Percentiles rank a stretch among this genome's conserved stretches.
Conservation (phyloP, 345 rosid genomes). For the Rubroshorea leprosula region DNA sequence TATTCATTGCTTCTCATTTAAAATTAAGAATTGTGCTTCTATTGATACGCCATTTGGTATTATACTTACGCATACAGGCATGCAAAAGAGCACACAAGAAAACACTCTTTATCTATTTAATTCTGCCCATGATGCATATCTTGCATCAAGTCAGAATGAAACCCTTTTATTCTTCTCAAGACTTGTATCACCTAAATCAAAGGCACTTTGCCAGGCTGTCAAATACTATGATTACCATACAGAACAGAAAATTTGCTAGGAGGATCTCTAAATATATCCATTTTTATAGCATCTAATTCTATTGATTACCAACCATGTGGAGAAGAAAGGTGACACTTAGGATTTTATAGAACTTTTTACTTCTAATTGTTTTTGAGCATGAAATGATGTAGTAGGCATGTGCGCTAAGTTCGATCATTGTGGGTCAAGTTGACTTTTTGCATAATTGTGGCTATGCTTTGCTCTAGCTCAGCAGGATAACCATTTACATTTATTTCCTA, state of each 20-base stretch:
- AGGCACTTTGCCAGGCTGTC: too few species aligned
- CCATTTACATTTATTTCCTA: neutral
- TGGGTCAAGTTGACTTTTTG: neutral
- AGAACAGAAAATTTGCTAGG: neutral
- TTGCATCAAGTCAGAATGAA: too few species aligned
- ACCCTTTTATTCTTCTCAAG: too few species aligned
- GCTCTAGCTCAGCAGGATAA: neutral
- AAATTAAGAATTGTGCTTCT: too few species aligned
- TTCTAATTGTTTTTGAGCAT: too few species aligned
- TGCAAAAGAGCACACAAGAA: neutral
- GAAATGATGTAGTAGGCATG: too few species aligned
- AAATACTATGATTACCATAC: neutral
- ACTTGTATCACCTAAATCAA: too few species aligned
- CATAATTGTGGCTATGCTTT: neutral
- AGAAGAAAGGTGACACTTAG: neutral
- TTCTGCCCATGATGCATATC: too few species aligned
- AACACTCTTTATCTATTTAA: neutral
- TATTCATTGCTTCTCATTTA: too few species aligned
- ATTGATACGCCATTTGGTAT: neutral
- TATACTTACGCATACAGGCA: neutral
- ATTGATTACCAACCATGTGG: neutral
- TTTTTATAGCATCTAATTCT: neutral
- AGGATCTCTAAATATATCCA: constrained; percentile 5
- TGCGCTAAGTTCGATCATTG: neutral
- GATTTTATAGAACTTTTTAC: too few species aligned